Evolutionary conservation across 768 basidiomycete genomes (phyloP), one percentile per base, ranked within the genome.

Genomic region (Lentinus brumalis): DNA sequence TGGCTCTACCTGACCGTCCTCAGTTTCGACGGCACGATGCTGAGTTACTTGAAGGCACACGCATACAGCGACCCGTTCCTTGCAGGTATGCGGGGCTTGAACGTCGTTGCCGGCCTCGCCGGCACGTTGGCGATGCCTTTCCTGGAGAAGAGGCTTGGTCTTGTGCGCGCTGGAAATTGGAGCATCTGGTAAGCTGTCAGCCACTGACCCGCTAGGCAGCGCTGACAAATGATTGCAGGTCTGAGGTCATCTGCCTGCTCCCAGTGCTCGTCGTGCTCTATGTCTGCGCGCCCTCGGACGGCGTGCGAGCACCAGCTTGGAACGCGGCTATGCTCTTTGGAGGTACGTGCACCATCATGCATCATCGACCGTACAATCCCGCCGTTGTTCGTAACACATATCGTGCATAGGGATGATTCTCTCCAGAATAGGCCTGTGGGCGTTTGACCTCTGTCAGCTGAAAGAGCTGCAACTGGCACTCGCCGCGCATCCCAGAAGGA

Each of bases 1-100:
- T 70, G 77, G 30, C 71, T 82, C 0, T 82, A 81, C 58, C 68
- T 82, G 39, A 79, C 79, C 0, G 79, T 78, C 1, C 71, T 78
- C 51, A 75, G 74, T 29, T 83, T 84, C 63, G 83, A 85, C 63
- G 82, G 82, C 6, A 81, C 77, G 2, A 79, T 85, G 79, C 68
- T 85, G 21, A 70, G 75, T 0, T 85, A 77, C 68, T 74, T 85
- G 35, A 84, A 84, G 63, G 66, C 76, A 0, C 75, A 76, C 51
- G 61, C 70, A 15, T 84, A 78, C 63, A 70, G 71, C 1, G 82
- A 85, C 59, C 69, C 76, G 0, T 81, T 83, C 66, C 70, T 84
- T 30, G 81, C 83, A 0, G 81, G 75, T 0, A 81, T 82, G 80
- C 73, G 83, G 1, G 82, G 75, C 0, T 56, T 79, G 5, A 77